phyloP scores from a whole-genome alignment of 2,329 filamentous ascomycete genomes.

The Hypocreales sp. region DNA sequence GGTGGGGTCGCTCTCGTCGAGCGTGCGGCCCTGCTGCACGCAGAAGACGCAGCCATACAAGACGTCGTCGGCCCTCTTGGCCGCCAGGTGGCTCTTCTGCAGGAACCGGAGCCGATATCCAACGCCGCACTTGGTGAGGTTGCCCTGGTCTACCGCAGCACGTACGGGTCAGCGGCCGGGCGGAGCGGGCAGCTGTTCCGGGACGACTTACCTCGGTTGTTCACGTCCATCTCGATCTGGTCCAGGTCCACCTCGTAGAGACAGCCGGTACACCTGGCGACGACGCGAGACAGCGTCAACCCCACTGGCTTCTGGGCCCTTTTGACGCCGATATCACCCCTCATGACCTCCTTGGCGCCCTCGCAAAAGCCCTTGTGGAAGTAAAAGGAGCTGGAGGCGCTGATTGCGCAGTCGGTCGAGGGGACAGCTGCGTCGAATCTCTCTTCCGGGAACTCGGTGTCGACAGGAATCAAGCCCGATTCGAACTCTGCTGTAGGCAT shows the following conservation, averaged over 20 bases:
- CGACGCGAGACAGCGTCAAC: conserved; percentile 5
- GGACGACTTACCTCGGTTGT: conserved; percentile 29
- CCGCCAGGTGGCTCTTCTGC: conserved; percentile 37
- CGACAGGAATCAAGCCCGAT: conserved; percentile 9
- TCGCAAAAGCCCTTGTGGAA: conserved; percentile 38
- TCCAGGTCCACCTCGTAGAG: conserved; percentile 37
- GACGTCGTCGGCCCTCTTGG: conserved; percentile 33
- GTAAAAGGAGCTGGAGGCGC: conserved; percentile 31
- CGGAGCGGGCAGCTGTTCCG: no score
- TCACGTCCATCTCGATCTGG: conserved; percentile 34
- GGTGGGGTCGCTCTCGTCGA: conserved; percentile 38
- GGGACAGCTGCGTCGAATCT: neutral
- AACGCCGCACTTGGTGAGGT: conserved; percentile 28
- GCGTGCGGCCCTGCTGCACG: conserved; percentile 29
- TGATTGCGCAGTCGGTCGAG: conserved; percentile 24
- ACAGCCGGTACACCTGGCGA: conserved; percentile 37
- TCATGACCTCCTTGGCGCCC: conserved; percentile 33
- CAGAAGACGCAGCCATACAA: conserved; percentile 41
- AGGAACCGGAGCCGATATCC: conserved; percentile 38
- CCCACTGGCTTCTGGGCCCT: conserved; percentile 33
- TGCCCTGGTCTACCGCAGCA: conserved; percentile 17
- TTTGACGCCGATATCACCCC: conserved; percentile 32
- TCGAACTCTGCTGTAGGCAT: conserved; percentile 3
- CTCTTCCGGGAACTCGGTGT: conserved; percentile 1
- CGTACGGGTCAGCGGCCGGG: neutral